Evolutionary conservation across 2,329 filamentous ascomycete genomes (phyloP).

Genomic region (Trichoderma harzianum): DNA sequence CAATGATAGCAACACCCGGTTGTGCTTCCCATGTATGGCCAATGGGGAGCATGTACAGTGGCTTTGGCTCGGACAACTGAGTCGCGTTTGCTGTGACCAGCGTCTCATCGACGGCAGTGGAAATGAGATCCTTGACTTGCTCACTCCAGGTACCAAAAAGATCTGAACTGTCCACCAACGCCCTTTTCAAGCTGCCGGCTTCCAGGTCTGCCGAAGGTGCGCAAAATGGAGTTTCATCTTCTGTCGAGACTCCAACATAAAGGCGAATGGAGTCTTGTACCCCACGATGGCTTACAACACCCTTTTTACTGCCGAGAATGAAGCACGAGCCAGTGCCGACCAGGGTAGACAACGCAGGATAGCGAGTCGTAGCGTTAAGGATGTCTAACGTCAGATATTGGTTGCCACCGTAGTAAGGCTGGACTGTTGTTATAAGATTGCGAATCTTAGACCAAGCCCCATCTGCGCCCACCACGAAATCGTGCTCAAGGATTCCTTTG

Average conservation of each 20-base stretch:
- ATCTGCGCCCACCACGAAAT: constrained; percentile 23
- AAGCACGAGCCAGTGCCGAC: constrained; percentile 39
- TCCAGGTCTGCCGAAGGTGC: constrained; percentile 18
- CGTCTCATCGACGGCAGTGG: constrained; percentile 28
- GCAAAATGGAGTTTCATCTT: constrained; percentile 25
- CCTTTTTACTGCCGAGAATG: constrained; percentile 37
- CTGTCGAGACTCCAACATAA: constrained; percentile 27
- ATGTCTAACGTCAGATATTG: constrained; percentile 37
- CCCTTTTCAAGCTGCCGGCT: constrained; percentile 19
- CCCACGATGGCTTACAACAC: constrained; percentile 34
- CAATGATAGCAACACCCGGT: constrained; percentile 47
- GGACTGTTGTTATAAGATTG: constrained; percentile 32
- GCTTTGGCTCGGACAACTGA: constrained; percentile 21
- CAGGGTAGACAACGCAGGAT: constrained; percentile 37
- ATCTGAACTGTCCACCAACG: constrained; percentile 23
- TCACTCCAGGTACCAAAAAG: constrained; percentile 29
- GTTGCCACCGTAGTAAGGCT: constrained; percentile 39
- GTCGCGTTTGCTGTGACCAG: constrained; percentile 15
- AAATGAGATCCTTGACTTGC: constrained; percentile 28
- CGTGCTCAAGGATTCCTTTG: constrained; percentile 19
- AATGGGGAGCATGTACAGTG: constrained; percentile 41
- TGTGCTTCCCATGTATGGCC: constrained; percentile 40
- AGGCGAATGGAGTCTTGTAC: constrained; percentile 30
- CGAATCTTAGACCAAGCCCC: constrained; percentile 32
- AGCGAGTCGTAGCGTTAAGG: constrained; percentile 30